Percentiles rank a stretch among this genome's conserved stretches.
Conservation (phyloP, 2,329 filamentous ascomycete species). For the Cadophora sp. region DNA sequence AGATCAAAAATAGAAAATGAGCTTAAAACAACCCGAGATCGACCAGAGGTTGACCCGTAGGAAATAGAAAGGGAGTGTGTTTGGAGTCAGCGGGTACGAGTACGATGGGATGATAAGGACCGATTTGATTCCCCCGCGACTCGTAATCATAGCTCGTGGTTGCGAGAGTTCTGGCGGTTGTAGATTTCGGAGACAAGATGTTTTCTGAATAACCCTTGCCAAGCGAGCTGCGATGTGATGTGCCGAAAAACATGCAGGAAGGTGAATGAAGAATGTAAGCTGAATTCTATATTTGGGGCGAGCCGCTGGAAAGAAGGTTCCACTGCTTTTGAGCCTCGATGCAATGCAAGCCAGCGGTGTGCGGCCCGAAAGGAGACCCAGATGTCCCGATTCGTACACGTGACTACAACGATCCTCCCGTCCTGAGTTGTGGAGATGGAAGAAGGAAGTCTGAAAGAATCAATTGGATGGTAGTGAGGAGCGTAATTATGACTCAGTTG, state of each 20-base stretch:
- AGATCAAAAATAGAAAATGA: background rate
- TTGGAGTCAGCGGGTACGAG: background rate
- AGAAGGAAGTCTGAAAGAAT: background rate
- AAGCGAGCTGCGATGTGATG: background rate
- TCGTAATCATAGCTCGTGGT: background rate
- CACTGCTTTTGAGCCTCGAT: conserved; percentile 17
- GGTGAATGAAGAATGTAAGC: background rate
- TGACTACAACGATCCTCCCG: background rate
- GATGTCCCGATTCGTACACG: background rate
- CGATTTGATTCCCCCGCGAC: background rate
- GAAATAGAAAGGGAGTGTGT: background rate
- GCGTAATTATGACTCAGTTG: background rate
- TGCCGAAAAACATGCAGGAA: conserved; percentile 5
- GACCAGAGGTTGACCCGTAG: background rate
- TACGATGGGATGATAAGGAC: background rate
- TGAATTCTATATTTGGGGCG: conserved; percentile 11
- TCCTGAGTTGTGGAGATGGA: background rate
- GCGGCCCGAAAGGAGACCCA: conserved; percentile 1
- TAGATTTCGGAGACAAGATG: background rate
- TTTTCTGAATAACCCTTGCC: background rate
- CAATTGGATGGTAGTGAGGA: background rate
- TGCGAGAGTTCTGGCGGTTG: background rate
- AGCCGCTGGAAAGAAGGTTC: conserved; percentile 7
- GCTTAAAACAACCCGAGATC: conserved; percentile 8
- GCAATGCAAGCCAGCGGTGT: conserved; percentile 13